Base-by-base conservation (phyloP, 352 stramenopile genomes). In the Phytophthora tentaculata region DNA sequence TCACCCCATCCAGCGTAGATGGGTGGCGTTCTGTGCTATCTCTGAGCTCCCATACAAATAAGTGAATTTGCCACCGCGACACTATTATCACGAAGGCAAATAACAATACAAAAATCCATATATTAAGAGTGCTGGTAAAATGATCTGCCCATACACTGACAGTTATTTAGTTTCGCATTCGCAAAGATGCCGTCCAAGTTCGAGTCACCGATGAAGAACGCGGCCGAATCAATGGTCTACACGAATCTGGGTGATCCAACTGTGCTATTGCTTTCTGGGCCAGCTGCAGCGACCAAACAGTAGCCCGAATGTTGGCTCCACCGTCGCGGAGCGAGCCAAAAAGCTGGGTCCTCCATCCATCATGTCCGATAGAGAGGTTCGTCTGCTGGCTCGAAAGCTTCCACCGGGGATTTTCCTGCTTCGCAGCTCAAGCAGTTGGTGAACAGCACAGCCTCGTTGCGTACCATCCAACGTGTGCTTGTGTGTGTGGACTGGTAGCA, bases 291-390 rank as follows among this genome's bases (percentile, higher is more conserved):
- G 28, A 32, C 28, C 45, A 52, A 20, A 52, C 45, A 32, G 45
- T 52, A 20, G 19, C 43, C 19, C 43, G 43, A 5, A 49, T 49
- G 5, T 10, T 49, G 16, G n/a, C 43, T 9, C 43, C 43, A 13
- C 43, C 43, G n/a, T 13, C 43, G n/a, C 43, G 10, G 13, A 20
- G 19, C 9, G 12, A 19, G 45, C 45, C 12, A 52, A 52, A 20
- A 49, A 49, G 17, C n/a, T 49, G 17, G 43, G 9, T 13, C 43
- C 43, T 26, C 43, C 17, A 19, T 7, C 43, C n/a, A 10, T 28
- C 6, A 49, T 49, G 43, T 49, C 47, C 23, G 47, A 53, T 1
- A 35, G 47, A 14, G 47, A 37, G 47, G 47, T 53, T 22, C 47
- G 47, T 5, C 14, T 20, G 23, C 24, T 39, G 16, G 47, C 29